phyloP scores from a whole-genome alignment of 306 rosid species.

The Rosa chinensis region DNA sequence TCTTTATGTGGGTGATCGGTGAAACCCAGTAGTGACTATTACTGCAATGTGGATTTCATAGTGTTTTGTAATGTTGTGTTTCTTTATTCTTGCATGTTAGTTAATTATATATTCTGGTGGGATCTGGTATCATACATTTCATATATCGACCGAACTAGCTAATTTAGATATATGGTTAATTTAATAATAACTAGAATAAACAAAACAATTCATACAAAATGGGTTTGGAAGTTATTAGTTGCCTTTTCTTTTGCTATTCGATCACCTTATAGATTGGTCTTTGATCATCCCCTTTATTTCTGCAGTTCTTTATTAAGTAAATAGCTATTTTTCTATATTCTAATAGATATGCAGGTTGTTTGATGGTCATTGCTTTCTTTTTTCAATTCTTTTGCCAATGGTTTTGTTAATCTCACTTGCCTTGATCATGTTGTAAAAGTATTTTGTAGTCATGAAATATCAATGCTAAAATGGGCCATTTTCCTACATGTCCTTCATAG shows the following conservation, averaged over 20 bases:
- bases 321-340: background rate
- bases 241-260: background rate
- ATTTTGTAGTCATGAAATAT: too few species aligned
- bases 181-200: background rate
- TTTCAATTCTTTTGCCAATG: too few species aligned
- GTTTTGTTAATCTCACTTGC: too few species aligned
- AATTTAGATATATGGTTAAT: background rate
- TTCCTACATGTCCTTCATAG: too few species aligned
- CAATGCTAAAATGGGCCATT: too few species aligned
- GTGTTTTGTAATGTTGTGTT: too few species aligned
- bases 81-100: background rate
- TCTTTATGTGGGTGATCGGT: too few species aligned
- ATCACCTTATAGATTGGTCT: background rate
- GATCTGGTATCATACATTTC: background rate
- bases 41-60: too few species aligned
- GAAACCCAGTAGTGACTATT: too few species aligned
- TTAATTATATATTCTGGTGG: background rate
- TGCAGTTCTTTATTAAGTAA: background rate
- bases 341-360: background rate
- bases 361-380: too few species aligned
- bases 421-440: too few species aligned
- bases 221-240: background rate
- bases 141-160: background rate
- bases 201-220: background rate
- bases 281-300: constrained; percentile 4